These are phyloP conservation scores for Globisporangium lucens DNA, from an alignment of 352 stramenopile species.

Conservation along the genomic window DNA sequence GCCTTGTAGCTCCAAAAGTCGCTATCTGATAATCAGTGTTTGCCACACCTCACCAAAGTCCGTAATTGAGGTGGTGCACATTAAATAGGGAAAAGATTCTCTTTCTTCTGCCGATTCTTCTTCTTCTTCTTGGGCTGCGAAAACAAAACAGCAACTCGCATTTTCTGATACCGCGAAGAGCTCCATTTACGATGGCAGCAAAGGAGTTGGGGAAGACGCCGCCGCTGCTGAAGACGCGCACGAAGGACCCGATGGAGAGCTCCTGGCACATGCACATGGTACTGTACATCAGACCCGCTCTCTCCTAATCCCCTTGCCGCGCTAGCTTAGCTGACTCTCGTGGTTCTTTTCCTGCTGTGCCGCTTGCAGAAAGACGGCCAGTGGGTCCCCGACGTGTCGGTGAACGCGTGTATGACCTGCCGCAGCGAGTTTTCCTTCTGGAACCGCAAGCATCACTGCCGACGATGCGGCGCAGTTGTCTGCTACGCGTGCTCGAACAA, in stretches of 20 bases:
- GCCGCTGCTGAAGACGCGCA: conserved; percentile 62
- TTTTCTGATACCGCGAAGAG: conserved; percentile 16
- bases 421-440: conserved; percentile 81
- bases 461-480: conserved; percentile 78
- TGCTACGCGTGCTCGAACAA: conserved; percentile 77
- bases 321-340: too few relatives aligned
- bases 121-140: neutral
- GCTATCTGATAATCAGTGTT: neutral
- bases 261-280: conserved; percentile 83
- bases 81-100: conserved; percentile 16
- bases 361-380: conserved; percentile 62
- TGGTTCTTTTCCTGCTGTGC: neutral
- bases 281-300: too few relatives aligned
- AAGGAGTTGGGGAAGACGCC: conserved; percentile 29
- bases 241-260: conserved; percentile 83
- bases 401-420: conserved; percentile 81
- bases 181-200: conserved; percentile 4
- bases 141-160: neutral
- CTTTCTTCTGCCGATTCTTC: neutral
- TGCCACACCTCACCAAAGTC: neutral
- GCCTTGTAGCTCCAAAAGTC: neutral
- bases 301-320: too few relatives aligned
- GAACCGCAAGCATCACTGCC: conserved; percentile 87
- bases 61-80: conserved; percentile 11
- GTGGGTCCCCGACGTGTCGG: conserved; percentile 82